Base-by-base conservation (phyloP, 108 stramenopile species). In the Nannochloropsis salina region DNA sequence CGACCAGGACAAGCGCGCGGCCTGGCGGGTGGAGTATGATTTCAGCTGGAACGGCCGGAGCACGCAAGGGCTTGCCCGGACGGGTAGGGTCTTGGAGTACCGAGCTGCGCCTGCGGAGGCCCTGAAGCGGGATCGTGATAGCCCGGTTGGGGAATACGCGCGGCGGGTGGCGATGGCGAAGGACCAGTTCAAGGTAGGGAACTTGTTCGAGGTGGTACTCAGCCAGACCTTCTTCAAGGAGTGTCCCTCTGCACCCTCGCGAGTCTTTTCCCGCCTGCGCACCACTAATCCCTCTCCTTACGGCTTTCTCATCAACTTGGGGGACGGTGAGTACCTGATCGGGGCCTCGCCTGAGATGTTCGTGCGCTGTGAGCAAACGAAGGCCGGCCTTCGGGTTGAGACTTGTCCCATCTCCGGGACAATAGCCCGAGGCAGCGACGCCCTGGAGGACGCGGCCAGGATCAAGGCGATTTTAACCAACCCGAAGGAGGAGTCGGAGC, bases 321-420 rank as follows among this genome's bases (percentile, higher is more conserved):
- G 89, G 88, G 44, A 6, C 94, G 94, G 44, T 85, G 97, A 98
- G 92, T 98, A 96, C 86, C 91, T 98, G 80, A 95, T 98, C 42
- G 97, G 97, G 42, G 97, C 98, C 21, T 96, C 95, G 86, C 98
- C 98, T 20, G 98, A 98, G 91, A 98, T 98, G 98, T 98, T 98
- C 91, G 98, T 98, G 12, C 92, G 98, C 45, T 96, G 96, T 85
- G 96, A 97, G 90, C 90, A 93, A 43, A 95, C 94, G 44, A 86
- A 93, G 51, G 92, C 93, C 10, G 94, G 94, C 43, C 84, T 98
- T 82, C 93, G 98, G 44, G 98, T 98, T 2, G 98, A 98, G 91
- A 97, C 98, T 40, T 97, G 97, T 89, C 98, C 98, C 44, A 98
- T 98, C 90, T 96, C 96, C n/a, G 98, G 98, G 84, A 98, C 96